phyloP scores from a whole-genome alignment of 2,329 filamentous ascomycete species.

The Paecilomyces sp. region DNA sequence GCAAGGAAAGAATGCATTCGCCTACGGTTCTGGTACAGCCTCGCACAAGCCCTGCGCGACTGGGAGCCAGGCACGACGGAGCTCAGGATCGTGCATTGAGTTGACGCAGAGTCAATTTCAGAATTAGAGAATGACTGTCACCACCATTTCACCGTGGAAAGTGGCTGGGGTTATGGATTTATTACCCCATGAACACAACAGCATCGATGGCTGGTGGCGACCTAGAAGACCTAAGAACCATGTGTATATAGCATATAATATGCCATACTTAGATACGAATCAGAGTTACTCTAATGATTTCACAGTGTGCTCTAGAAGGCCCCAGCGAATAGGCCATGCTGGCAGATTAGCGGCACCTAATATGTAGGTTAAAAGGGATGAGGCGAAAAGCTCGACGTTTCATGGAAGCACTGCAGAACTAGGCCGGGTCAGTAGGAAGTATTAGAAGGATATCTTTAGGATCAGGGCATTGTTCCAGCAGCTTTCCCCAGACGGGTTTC shows the following conservation, averaged over 20 bases:
- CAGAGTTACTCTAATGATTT: neutral
- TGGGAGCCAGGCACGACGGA: slow-evolving; percentile 72
- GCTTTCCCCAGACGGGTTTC: neutral
- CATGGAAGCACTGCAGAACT: neutral
- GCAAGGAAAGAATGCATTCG: slow-evolving; percentile 68
- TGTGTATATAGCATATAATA: slow-evolving; percentile 1
- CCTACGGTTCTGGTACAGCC: slow-evolving; percentile 85
- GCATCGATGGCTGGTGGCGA: neutral
- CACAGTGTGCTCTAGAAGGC: neutral
- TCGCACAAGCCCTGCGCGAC: slow-evolving; percentile 68
- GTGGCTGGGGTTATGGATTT: neutral
- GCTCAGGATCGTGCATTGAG: slow-evolving; percentile 50
- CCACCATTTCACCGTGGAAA: neutral
- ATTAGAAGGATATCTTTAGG: neutral
- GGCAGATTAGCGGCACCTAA: neutral
- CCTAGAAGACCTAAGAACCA: neutral
- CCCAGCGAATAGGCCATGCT: neutral
- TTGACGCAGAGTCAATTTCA: neutral
- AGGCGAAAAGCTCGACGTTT: neutral
- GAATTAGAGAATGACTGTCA: neutral
- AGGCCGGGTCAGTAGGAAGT: neutral
- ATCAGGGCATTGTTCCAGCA: neutral
- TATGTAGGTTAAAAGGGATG: neutral
- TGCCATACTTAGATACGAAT: neutral
- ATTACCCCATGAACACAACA: neutral